Percentiles rank a stretch among this genome's conserved stretches.
Evolutionary conservation across 441 rosid genomes (phyloP).

Genomic region (Rhodomyrtus psidioides): DNA sequence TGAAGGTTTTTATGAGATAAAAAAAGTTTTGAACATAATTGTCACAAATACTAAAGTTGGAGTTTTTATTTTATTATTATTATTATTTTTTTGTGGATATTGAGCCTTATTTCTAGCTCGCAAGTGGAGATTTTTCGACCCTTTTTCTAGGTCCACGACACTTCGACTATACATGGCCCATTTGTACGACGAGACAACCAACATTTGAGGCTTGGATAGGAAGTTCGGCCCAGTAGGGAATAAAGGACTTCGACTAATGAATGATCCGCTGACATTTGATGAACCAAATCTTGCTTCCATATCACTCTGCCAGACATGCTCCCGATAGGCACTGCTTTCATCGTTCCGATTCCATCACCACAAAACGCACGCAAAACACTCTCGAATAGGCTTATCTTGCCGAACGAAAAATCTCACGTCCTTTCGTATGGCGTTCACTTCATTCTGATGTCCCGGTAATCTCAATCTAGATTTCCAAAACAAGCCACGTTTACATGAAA

Average conservation of each 20-base stretch:
- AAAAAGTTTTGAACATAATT: too few species aligned
- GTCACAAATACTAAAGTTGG: too few species aligned
- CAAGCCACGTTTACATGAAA: background rate
- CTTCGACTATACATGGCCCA: background rate
- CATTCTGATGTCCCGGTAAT: background rate
- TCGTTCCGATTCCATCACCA: background rate
- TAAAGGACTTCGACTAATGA: background rate
- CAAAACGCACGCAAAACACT: background rate
- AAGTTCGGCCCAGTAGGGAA: background rate
- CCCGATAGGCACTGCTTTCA: background rate
- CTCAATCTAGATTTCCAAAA: background rate
- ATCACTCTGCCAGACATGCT: background rate
- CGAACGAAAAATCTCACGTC: background rate
- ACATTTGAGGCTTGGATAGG: background rate
- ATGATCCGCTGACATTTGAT: background rate
- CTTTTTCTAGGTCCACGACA: background rate
- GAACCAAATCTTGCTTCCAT: background rate
- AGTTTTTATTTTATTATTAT: too few species aligned
- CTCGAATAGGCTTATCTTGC: background rate
- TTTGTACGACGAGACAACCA: background rate
- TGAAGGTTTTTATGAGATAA: too few species aligned
- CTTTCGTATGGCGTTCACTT: background rate
- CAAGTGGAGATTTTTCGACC: background rate
- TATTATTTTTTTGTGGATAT: too few species aligned
- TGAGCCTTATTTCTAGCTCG: background rate